A percentile compares a stretch with the other conserved stretches of the same genome.
Conservation (phyloP, 495 filamentous ascomycete species). For the Penicillium cataractarum region DNA sequence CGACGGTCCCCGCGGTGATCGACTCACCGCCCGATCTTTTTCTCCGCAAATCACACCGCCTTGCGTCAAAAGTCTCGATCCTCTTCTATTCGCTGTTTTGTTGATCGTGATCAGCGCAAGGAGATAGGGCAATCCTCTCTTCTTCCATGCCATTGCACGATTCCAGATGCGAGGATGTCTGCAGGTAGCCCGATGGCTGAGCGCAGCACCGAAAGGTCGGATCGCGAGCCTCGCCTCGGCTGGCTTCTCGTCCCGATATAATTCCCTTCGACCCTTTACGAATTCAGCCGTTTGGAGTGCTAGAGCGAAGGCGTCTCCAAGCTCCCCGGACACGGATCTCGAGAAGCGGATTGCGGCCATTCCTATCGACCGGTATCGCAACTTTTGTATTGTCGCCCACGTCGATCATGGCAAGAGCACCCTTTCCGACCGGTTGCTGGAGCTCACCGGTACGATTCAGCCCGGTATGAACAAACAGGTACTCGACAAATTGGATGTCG, state of each 20-base stretch:
- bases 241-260: slow-evolving; percentile 24
- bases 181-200: slow-evolving; percentile 56
- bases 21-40: slow-evolving; percentile 39
- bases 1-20: slow-evolving; percentile 46
- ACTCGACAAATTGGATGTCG: slow-evolving; percentile 94
- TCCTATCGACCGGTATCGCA: slow-evolving; percentile 88
- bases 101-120: slow-evolving; percentile 1
- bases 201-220: slow-evolving; percentile 44
- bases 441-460: slow-evolving; percentile 92
- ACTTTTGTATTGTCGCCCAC: slow-evolving; percentile 97
- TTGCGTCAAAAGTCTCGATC: neutral
- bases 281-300: slow-evolving; percentile 41
- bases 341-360: slow-evolving; percentile 85
- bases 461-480: slow-evolving; percentile 91
- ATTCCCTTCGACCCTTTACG: slow-evolving; percentile 42
- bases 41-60: slow-evolving; percentile 28
- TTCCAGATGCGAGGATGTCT: slow-evolving; percentile 61
- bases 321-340: slow-evolving; percentile 54
- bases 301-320: slow-evolving; percentile 30
- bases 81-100: slow-evolving; percentile 5
- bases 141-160: slow-evolving; percentile 45
- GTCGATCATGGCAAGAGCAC: slow-evolving; percentile 99
- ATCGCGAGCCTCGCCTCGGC: slow-evolving; percentile 42
- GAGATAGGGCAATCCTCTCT: slow-evolving; percentile 10
- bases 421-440: slow-evolving; percentile 86